These are phyloP conservation scores for Suillus clintonianus DNA, from an alignment of 768 basidiomycete species.

Conservation along the genomic window DNA sequence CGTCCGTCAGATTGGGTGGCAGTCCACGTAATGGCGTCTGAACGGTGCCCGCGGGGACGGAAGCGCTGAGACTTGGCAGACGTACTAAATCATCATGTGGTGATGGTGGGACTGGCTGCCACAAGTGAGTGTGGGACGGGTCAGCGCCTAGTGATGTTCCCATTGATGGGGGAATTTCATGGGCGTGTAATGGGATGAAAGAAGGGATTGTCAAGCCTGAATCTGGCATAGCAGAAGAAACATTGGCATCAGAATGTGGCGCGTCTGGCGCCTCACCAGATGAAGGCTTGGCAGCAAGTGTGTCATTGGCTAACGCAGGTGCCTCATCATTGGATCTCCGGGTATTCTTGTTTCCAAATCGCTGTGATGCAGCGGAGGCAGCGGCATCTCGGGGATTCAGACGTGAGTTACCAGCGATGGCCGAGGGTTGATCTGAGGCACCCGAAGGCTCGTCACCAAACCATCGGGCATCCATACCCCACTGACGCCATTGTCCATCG, in stretches of 20 bases:
- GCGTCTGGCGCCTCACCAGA: not conserved
- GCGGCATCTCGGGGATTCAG: slow-evolving; percentile 55
- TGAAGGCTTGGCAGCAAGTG: not conserved
- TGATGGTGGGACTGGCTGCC: slow-evolving; percentile 13
- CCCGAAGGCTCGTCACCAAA: slow-evolving; percentile 9
- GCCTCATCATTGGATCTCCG: not conserved
- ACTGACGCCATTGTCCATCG: slow-evolving; percentile 64
- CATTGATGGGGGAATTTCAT: not conserved
- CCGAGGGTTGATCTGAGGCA: not conserved
- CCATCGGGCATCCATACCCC: slow-evolving; percentile 47
- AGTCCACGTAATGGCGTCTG: not conserved
- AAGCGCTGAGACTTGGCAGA: not conserved
- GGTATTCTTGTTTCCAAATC: slow-evolving; percentile 28
- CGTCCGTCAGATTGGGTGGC: slow-evolving; percentile 47
- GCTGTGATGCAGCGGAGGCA: slow-evolving; percentile 65
- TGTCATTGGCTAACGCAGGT: not conserved
- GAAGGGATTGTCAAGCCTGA: not conserved
- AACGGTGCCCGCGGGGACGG: not conserved
- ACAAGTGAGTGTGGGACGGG: not conserved
- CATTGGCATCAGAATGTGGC: not conserved
- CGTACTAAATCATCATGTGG: not conserved
- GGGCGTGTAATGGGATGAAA: not conserved
- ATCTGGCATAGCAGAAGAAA: not conserved
- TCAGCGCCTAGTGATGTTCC: not conserved
- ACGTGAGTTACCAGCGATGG: slow-evolving; percentile 5